These are phyloP conservation scores for Mucor saturninus DNA, from an alignment of 371 early-diverging fungal species.

Conservation along the genomic window DNA sequence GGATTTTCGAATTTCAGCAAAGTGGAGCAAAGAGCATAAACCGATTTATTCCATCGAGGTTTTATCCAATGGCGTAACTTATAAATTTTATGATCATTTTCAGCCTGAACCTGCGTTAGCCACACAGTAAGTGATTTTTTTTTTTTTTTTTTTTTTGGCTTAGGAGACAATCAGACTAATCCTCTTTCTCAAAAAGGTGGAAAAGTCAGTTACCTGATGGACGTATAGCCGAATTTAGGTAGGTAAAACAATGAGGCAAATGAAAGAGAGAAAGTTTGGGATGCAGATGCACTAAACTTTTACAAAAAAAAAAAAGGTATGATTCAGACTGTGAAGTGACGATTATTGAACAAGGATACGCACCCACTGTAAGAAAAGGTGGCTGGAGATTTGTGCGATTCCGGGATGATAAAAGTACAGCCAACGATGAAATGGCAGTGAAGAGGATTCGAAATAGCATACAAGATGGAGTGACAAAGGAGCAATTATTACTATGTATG, in stretches of 20 bases:
- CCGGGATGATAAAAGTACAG: constrained; percentile 71
- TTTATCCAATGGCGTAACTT: constrained; percentile 55
- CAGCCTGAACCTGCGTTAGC: constrained; percentile 63
- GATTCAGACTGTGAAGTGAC: constrained; percentile 63
- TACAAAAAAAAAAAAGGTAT: constrained; percentile 35
- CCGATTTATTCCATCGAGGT: constrained; percentile 67
- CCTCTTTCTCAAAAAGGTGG: constrained; percentile 57
- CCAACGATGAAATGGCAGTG: constrained; percentile 67
- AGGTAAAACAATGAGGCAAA: constrained; percentile 8
- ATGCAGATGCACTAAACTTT: too few species aligned
- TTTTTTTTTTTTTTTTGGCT: neutral
- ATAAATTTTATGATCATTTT: constrained; percentile 70
- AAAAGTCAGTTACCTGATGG: constrained; percentile 66
- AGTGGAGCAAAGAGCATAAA: constrained; percentile 67
- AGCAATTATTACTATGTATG: constrained; percentile 49
- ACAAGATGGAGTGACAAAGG: constrained; percentile 59
- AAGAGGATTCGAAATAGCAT: constrained; percentile 59
- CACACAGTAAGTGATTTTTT: constrained; percentile 45
- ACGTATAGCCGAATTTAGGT: constrained; percentile 65
- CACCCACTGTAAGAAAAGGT: constrained; percentile 58
- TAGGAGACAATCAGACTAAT: neutral
- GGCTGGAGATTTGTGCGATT: constrained; percentile 75
- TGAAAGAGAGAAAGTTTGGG: neutral
- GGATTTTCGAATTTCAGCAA: constrained; percentile 75
- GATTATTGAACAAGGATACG: constrained; percentile 67